These are phyloP conservation scores for Linum lewisii DNA, from an alignment of 345 rosid genomes.

Conservation along the genomic window DNA sequence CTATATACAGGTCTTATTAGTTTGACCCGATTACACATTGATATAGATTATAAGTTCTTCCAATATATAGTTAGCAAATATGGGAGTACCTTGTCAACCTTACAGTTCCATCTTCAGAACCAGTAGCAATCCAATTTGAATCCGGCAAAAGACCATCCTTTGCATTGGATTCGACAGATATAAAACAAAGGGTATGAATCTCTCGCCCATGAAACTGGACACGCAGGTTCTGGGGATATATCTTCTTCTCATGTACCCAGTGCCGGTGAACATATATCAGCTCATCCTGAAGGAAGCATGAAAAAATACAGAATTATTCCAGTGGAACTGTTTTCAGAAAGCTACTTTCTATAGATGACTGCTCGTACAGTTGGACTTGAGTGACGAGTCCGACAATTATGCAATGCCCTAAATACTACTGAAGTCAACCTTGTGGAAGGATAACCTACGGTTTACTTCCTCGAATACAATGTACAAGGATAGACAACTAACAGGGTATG, in stretches of 20 bases:
- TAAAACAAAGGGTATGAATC: conserved; percentile 79
- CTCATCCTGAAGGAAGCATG: conserved; percentile 54
- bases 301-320: too few relatives aligned
- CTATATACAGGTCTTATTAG: too few relatives aligned
- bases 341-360: too few relatives aligned
- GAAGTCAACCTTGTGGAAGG: too few relatives aligned
- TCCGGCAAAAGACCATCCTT: conserved; percentile 22
- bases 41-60: conserved; percentile 2
- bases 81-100: conserved; percentile 69
- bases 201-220: conserved; percentile 95
- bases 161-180: conserved; percentile 28
- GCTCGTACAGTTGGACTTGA: too few relatives aligned
- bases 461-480: background rate
- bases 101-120: conserved; percentile 98
- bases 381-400: too few relatives aligned
- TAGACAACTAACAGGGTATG: background rate
- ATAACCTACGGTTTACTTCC: too few relatives aligned
- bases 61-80: background rate
- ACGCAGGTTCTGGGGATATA: conserved; percentile 62
- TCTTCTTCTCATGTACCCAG: conserved; percentile 41
- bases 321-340: background rate
- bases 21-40: background rate
- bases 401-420: too few relatives aligned
- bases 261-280: conserved; percentile 61
- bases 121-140: conserved; percentile 85